Percentiles rank a stretch among this genome's conserved stretches.
Conservation (phyloP, 2,329 filamentous ascomycete species). For the Fusarium sp. region DNA sequence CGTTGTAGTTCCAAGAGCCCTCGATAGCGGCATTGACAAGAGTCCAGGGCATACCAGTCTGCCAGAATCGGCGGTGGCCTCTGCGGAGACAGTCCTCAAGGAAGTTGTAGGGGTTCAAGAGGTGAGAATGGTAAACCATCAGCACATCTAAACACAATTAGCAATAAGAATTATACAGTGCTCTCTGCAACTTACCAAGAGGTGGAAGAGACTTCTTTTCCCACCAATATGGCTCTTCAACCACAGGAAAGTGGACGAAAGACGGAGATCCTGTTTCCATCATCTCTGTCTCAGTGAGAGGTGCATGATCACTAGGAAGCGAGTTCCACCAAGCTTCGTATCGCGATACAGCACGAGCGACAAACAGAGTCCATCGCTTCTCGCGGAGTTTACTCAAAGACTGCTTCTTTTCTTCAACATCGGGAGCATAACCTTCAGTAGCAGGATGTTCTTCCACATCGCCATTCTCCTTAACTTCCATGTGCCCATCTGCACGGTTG, state of each 20-base stretch:
- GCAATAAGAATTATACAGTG: neutral
- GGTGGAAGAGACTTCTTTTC: constrained; percentile 37
- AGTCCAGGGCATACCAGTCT: constrained; percentile 74
- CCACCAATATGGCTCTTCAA: constrained; percentile 30
- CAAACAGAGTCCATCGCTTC: constrained; percentile 78
- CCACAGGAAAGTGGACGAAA: constrained; percentile 25
- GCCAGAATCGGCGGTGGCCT: constrained; percentile 61
- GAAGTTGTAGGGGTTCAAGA: constrained; percentile 76
- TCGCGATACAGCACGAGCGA: constrained; percentile 73
- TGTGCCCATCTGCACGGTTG: constrained; percentile 50
- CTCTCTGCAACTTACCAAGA: constrained; percentile 27
- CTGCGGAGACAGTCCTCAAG: constrained; percentile 44
- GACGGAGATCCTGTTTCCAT: neutral
- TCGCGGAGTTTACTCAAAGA: constrained; percentile 69
- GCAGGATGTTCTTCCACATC: constrained; percentile 24
- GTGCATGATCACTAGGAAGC: constrained; percentile 11
- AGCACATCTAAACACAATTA: constrained; percentile 67
- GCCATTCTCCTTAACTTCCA: constrained; percentile 23
- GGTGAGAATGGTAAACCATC: constrained; percentile 81
- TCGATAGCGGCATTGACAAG: constrained; percentile 69
- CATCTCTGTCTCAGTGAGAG: constrained; percentile 33
- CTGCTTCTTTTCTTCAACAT: constrained; percentile 44
- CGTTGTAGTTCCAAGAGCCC: constrained; percentile 66
- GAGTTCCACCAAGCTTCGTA: constrained; percentile 73
- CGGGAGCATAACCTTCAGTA: constrained; percentile 30